A percentile compares a stretch with the other conserved stretches of the same genome.
Evolutionary conservation across 768 basidiomycete genomes (phyloP).

Genomic region (Thelephora ganbajun): DNA sequence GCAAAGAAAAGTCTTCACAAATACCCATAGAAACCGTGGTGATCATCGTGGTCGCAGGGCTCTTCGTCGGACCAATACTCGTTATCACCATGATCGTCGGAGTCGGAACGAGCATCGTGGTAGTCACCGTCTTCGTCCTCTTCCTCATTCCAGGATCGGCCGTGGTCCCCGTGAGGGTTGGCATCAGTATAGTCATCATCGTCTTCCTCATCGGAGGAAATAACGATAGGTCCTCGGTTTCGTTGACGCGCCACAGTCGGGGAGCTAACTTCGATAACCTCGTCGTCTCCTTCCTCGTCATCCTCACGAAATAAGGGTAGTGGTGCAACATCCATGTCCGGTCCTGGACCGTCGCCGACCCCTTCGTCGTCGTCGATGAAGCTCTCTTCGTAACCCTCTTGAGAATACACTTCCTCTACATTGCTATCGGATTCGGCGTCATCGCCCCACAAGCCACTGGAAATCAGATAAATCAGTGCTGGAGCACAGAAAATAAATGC

Average conservation of each 20-base stretch:
- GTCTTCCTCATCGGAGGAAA: slow-evolving; percentile 8
- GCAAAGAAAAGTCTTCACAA: too few relatives aligned
- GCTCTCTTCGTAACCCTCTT: slow-evolving; percentile 35
- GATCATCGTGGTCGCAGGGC: too few relatives aligned
- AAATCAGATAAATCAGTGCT: slow-evolving; percentile 10
- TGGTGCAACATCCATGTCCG: neutral
- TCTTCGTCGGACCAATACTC: too few relatives aligned
- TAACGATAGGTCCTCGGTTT: neutral
- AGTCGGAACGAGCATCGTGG: neutral
- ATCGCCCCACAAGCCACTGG: neutral
- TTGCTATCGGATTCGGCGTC: slow-evolving; percentile 10
- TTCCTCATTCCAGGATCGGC: neutral
- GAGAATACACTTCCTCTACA: slow-evolving; percentile 15
- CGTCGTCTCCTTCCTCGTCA: too few relatives aligned
- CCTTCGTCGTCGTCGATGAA: slow-evolving; percentile 40
- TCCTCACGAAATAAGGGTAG: too few relatives aligned
- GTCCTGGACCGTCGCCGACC: neutral
- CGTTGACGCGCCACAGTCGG: too few relatives aligned
- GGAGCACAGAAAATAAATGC: slow-evolving; percentile 1
- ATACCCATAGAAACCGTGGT: too few relatives aligned
- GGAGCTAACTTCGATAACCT: too few relatives aligned
- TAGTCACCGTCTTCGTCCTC: slow-evolving; percentile 1
- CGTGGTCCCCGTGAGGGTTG: neutral
- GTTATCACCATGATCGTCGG: too few relatives aligned
- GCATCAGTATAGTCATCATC: neutral